These are phyloP conservation scores for Lolium rigidum DNA, from an alignment of 176 grass and related monocot genomes.

Conservation along the genomic window DNA sequence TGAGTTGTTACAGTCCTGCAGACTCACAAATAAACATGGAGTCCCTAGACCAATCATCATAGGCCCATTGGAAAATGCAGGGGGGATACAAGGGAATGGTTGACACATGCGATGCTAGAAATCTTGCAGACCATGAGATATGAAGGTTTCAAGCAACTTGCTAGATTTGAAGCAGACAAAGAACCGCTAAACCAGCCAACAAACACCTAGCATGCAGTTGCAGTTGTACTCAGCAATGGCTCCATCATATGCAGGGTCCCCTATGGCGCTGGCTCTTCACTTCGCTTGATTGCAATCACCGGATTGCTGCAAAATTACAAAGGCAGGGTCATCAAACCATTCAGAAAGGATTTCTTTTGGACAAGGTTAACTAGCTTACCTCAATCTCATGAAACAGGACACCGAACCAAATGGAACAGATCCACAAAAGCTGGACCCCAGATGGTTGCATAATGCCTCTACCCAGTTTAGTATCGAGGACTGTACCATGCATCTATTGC, in stretches of 20 bases:
- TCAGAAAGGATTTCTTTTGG: neutral
- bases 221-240: neutral
- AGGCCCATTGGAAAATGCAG: neutral
- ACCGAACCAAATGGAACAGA: neutral
- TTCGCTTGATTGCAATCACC: neutral
- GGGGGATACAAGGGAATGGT: neutral
- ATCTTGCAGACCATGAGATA: conserved; percentile 5
- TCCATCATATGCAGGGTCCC: neutral
- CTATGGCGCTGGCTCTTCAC: neutral
- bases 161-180: neutral
- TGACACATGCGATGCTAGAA: neutral
- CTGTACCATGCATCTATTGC: conserved; percentile 26
- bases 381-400: conserved; percentile 1
- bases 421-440: conserved; percentile 22
- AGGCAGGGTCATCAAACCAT: no score
- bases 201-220: neutral
- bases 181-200: neutral
- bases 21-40: no score
- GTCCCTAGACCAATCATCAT: conserved; percentile 15
- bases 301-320: neutral
- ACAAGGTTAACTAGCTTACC: neutral
- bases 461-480: conserved; percentile 27
- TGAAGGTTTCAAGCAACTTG: neutral
- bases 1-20: no score
- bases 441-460: conserved; percentile 19